A percentile compares a stretch with the other conserved stretches of the same genome.
phyloP scores from a whole-genome alignment of 2,329 filamentous ascomycete genomes.

The Fusarium fujikuroi region DNA sequence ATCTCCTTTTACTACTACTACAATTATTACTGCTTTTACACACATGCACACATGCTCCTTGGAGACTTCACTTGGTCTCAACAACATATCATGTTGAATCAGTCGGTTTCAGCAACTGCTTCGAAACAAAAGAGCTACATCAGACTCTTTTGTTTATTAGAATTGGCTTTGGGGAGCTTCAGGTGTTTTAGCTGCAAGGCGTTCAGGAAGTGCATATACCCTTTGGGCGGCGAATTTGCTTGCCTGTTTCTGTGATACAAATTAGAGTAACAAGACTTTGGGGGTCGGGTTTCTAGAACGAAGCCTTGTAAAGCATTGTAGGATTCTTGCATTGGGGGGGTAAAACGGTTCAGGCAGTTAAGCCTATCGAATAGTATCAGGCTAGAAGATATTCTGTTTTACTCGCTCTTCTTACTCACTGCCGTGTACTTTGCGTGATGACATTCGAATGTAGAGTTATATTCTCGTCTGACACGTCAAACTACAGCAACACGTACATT shows the following conservation, averaged over 20 bases:
- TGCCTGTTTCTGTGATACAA: slow-evolving; percentile 7
- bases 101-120: slow-evolving; percentile 1
- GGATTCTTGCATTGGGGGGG: background rate
- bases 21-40: slow-evolving; percentile 37
- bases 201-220: slow-evolving; percentile 15
- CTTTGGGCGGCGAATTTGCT: background rate
- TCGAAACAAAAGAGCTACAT: background rate
- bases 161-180: background rate
- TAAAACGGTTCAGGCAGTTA: background rate
- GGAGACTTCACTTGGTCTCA: slow-evolving; percentile 11
- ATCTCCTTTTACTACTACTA: slow-evolving; percentile 42
- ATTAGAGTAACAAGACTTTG: slow-evolving; percentile 1
- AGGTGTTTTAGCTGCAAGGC: slow-evolving; percentile 16
- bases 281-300: background rate
- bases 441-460: too few species aligned
- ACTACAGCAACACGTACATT: background rate
- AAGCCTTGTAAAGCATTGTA: slow-evolving; percentile 15
- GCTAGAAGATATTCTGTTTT: background rate
- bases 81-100: slow-evolving; percentile 12
- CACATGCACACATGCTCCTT: slow-evolving; percentile 19
- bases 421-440: background rate
- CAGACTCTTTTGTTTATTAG: background rate
- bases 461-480: too few species aligned
- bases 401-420: background rate
- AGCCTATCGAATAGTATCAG: background rate